These are phyloP conservation scores for Fagopyrum tataricum DNA, from an alignment of 148 eudicot species.

Conservation along the genomic window DNA sequence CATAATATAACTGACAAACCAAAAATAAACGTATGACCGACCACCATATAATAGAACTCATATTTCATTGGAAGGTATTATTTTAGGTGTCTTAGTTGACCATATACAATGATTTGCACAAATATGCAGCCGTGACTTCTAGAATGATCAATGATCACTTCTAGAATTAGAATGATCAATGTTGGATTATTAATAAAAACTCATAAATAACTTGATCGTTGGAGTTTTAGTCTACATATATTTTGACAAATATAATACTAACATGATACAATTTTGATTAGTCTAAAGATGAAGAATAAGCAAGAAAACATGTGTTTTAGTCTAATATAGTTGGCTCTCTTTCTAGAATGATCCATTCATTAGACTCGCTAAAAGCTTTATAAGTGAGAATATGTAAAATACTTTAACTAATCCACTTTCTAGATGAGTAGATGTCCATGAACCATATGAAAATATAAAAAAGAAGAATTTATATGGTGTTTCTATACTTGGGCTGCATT, in stretches of 20 bases:
- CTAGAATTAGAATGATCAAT: no score
- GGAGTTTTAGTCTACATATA: neutral
- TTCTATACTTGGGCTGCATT: no score
- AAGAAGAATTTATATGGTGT: no score
- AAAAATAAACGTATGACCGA: no score
- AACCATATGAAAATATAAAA: no score
- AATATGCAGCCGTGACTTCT: neutral
- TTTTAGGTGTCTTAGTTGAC: neutral
- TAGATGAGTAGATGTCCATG: no score
- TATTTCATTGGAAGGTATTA: neutral
- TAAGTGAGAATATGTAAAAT: no score
- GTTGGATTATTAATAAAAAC: neutral
- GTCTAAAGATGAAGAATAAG: conserved; percentile 6
- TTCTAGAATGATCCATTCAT: neutral
- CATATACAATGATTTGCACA: neutral
- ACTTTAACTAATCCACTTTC: no score
- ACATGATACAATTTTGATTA: neutral
- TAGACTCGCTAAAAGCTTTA: no score
- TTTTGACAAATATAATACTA: neutral
- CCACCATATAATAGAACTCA: no score
- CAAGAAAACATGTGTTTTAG: neutral
- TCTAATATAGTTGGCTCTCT: neutral
- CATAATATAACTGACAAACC: no score
- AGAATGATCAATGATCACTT: neutral
- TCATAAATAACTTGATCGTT: neutral